These are phyloP conservation scores for Lepidopterella palustris DNA, from an alignment of 495 filamentous ascomycete species.

Conservation along the genomic window DNA sequence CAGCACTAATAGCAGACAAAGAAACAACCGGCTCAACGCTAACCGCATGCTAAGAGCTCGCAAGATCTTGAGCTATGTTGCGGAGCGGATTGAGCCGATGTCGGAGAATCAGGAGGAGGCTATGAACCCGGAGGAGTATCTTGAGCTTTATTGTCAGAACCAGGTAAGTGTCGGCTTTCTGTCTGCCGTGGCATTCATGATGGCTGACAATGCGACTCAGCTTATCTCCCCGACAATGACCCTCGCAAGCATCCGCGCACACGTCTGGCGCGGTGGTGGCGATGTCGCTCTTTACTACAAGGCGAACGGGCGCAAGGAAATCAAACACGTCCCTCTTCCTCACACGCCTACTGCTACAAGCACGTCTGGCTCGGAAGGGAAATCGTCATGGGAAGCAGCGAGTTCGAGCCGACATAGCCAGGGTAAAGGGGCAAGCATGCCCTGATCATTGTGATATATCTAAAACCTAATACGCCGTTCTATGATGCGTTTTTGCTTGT, in stretches of 20 bases:
- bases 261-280: slow-evolving; percentile 86
- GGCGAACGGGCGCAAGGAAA: slow-evolving; percentile 68
- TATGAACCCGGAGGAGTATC: slow-evolving; percentile 80
- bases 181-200: slow-evolving; percentile 3
- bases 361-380: slow-evolving; percentile 20
- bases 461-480: not conserved
- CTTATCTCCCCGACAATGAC: slow-evolving; percentile 67
- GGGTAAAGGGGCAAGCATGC: not conserved
- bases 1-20: slow-evolving; percentile 31
- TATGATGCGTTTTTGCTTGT: slow-evolving; percentile 4
- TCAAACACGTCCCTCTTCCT: slow-evolving; percentile 20
- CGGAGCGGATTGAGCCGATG: slow-evolving; percentile 75
- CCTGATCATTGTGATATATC: too few species aligned
- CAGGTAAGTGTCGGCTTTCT: slow-evolving; percentile 53
- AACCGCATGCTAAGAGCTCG: slow-evolving; percentile 93
- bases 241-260: slow-evolving; percentile 78
- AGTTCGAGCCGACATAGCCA: slow-evolving; percentile 10
- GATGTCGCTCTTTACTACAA: slow-evolving; percentile 90
- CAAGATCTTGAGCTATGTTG: slow-evolving; percentile 90
- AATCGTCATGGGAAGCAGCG: slow-evolving; percentile 19
- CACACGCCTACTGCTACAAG: slow-evolving; percentile 15
- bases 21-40: slow-evolving; percentile 84
- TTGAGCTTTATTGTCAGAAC: slow-evolving; percentile 89
- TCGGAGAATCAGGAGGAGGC: slow-evolving; percentile 45
- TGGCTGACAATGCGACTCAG: slow-evolving; percentile 3